Conservation (phyloP, 2,329 filamentous ascomycete species). For the Exophiala sp. region DNA sequence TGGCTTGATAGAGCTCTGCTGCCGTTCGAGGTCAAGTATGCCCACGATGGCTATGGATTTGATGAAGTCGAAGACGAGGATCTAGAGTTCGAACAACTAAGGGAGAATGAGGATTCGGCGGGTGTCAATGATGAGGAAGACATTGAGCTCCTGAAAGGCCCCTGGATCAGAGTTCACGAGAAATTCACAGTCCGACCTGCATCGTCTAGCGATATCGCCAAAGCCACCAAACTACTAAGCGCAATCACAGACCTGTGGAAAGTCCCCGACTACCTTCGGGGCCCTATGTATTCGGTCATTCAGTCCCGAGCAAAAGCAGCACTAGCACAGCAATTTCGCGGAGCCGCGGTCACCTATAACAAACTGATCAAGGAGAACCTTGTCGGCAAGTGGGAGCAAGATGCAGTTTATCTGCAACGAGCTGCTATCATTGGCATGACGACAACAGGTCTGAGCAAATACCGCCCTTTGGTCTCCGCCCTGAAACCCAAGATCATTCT, state of each 20-base stretch:
- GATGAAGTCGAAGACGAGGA: slow-evolving; percentile 57
- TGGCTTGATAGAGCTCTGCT: slow-evolving; percentile 57
- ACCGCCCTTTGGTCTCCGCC: slow-evolving; percentile 65
- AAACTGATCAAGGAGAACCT: slow-evolving; percentile 52
- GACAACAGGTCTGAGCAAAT: slow-evolving; percentile 77
- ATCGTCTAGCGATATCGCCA: slow-evolving; percentile 33
- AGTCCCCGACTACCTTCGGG: slow-evolving; percentile 55
- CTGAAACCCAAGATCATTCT: slow-evolving; percentile 66
- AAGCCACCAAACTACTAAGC: slow-evolving; percentile 34
- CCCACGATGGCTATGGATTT: slow-evolving; percentile 50
- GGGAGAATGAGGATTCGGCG: slow-evolving; percentile 59
- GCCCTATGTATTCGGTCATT: slow-evolving; percentile 64
- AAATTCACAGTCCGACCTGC: slow-evolving; percentile 33
- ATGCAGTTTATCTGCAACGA: slow-evolving; percentile 59
- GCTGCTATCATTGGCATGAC: slow-evolving; percentile 65
- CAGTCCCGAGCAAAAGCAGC: slow-evolving; percentile 52
- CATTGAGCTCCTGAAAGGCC: slow-evolving; percentile 50
- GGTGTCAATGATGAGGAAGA: slow-evolving; percentile 53
- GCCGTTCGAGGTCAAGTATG: slow-evolving; percentile 43
- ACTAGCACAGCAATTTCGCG: slow-evolving; percentile 48
- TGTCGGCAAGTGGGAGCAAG: slow-evolving; percentile 57
- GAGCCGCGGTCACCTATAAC: slow-evolving; percentile 50
- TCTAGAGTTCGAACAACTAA: slow-evolving; percentile 58
- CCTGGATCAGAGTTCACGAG: slow-evolving; percentile 43
- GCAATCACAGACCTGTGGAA: slow-evolving; percentile 57